Evolutionary conservation across 257 asterid genomes (phyloP), one percentile per base, ranked within the genome.

Genomic region (Ilex aquifolium): DNA sequence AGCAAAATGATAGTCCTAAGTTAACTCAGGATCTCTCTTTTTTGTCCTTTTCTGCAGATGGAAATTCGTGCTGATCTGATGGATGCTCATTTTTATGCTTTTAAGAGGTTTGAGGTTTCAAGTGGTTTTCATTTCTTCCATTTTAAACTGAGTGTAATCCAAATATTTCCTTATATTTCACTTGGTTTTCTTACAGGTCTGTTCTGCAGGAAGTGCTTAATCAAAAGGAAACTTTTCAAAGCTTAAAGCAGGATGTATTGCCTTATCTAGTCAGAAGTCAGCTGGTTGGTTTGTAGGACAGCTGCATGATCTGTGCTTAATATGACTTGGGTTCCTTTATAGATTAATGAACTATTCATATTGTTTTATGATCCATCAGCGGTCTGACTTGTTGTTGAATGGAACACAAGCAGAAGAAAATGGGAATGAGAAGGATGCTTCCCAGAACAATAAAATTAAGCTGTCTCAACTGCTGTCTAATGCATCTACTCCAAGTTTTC

Each of bases 41-140:
- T 63, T 60, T 49, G 21, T 65, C 64, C 64, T 61, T 66, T 60
- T 66, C 13, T 68, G 74, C 85, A 93, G 99, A 85, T 93, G 96
- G 96, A 93, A 76, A 82, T 87, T 69, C 88, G 88, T 65, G 68
- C 95, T 50, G 99, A 93, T 84, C 87, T 93, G 58, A 87, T 93
- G 97, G 99, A 93, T 73, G 90, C 96, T 78, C 99, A 93, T 80
- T 74, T 90, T 91, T 93, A 93, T 78, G 97, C 99, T 58, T 90
- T 93, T 83, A 87, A 93, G 83, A 93, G 99, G 99, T 93, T 71
- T 2, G 88, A 74, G 67, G 57, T 67, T 78, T 60, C 27, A 21
- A 21, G 27, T 32, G 31, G 78, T 58, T 63, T 27, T 61, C 50
- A 64, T 74, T 77, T 64, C 59, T 6, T 21, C 5, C 3, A 53